Evolutionary conservation across 1,139 yeast genomes (phyloP).

Genomic region (Candida dubliniensis): DNA sequence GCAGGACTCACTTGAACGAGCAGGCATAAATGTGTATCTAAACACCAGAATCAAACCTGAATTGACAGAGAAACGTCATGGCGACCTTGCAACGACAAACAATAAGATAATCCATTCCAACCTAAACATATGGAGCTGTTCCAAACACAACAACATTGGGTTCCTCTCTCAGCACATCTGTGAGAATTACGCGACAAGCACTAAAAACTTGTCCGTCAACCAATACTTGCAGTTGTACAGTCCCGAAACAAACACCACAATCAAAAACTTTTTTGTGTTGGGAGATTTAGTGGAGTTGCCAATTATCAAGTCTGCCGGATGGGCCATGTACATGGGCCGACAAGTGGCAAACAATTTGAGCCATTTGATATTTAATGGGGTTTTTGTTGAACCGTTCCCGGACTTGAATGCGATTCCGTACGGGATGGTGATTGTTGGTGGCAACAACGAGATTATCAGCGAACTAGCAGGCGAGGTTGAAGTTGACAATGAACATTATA

Average conservation of each 20-base stretch:
- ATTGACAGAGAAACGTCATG: constrained; percentile 26
- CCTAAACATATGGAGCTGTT: constrained; percentile 46
- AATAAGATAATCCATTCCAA: constrained; percentile 33
- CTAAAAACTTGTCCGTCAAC: constrained; percentile 34
- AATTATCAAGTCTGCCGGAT: constrained; percentile 47
- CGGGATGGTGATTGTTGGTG: constrained; percentile 48
- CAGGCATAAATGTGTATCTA: constrained; percentile 22
- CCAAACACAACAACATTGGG: constrained; percentile 40
- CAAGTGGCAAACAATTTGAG: constrained; percentile 42
- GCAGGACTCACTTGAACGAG: constrained; percentile 24
- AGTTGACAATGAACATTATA: constrained; percentile 36
- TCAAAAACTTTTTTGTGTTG: constrained; percentile 33
- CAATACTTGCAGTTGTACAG: constrained; percentile 35
- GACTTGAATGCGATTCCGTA: constrained; percentile 35
- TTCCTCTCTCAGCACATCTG: constrained; percentile 22
- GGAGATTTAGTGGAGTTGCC: constrained; percentile 46
- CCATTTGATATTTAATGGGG: constrained; percentile 27
- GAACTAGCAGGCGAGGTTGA: constrained; percentile 39
- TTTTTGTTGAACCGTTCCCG: constrained; percentile 37
- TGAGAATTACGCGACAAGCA: constrained; percentile 23
- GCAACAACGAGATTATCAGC: constrained; percentile 41
- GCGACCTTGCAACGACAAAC: constrained; percentile 31
- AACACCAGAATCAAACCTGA: constrained; percentile 21
- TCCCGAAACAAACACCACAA: constrained; percentile 13
- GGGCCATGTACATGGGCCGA: constrained; percentile 49